Conservation (phyloP, 2,329 filamentous ascomycete species). For the Ceratocystis huliohia region DNA sequence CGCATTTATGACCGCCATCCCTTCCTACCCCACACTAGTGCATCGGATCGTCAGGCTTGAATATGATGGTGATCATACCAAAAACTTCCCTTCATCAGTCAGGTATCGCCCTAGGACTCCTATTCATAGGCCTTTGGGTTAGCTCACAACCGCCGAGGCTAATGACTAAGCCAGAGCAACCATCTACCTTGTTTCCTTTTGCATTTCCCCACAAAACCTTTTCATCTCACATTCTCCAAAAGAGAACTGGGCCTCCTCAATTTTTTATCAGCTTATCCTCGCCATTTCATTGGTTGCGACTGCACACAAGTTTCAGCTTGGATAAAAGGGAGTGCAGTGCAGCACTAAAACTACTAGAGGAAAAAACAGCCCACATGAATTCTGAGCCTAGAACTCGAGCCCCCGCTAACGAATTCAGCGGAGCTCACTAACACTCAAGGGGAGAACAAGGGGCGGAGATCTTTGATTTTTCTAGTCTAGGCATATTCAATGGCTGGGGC, state of each 20-base stretch:
- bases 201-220: too few species aligned
- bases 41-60: constrained; percentile 1
- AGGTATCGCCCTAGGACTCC: not conserved
- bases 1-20: not conserved
- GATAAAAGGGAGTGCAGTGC: too few species aligned
- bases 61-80: constrained; percentile 3
- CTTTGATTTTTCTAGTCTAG: not conserved
- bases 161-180: too few species aligned
- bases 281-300: not conserved
- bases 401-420: not conserved
- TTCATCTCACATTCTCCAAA: not conserved
- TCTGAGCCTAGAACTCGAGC: not conserved
- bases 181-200: too few species aligned
- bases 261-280: not conserved
- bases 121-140: not conserved
- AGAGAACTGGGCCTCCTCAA: not conserved
- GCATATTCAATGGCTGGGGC: too few species aligned
- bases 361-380: not conserved
- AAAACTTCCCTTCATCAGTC: not conserved
- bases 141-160: too few species aligned
- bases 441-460: not conserved
- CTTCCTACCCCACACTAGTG: not conserved
- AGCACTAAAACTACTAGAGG: too few species aligned
- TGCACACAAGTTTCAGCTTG: not conserved
- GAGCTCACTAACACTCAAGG: not conserved